Percentiles rank a stretch among this genome's conserved stretches.
These are phyloP conservation scores for Protomyces gravidus DNA, from an alignment of 1,139 yeast genomes.

Conservation along the genomic window DNA sequence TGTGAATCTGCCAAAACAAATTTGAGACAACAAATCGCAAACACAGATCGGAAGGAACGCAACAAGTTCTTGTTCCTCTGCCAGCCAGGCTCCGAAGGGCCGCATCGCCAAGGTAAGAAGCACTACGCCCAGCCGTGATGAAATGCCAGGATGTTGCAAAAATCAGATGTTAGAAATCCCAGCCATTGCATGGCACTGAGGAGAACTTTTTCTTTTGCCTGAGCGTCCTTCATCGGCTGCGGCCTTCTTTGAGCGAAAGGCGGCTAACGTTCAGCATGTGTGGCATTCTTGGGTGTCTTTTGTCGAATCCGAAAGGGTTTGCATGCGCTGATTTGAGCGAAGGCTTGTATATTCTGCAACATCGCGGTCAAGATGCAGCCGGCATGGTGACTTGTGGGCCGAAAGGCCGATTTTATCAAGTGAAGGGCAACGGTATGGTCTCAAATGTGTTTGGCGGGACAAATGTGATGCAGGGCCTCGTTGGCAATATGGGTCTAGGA, in stretches of 20 bases:
- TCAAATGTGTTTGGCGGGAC: conserved; percentile 88
- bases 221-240: not conserved
- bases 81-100: too few relatives aligned
- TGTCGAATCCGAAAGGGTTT: conserved; percentile 65
- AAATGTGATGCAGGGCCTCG: conserved; percentile 63
- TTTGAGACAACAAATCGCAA: too few relatives aligned
- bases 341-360: conserved; percentile 90
- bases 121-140: not conserved
- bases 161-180: conserved; percentile 29
- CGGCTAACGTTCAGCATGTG: conserved; percentile 56
- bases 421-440: conserved; percentile 99
- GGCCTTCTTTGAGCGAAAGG: not conserved
- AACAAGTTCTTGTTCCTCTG: too few relatives aligned
- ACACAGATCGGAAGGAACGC: too few relatives aligned
- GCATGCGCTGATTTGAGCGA: conserved; percentile 90
- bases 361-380: conserved; percentile 99
- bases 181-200: conserved; percentile 23
- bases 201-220: not conserved
- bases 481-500: conserved; percentile 93
- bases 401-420: conserved; percentile 89
- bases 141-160: conserved; percentile 1
- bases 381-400: conserved; percentile 96
- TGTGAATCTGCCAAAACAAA: too few relatives aligned
- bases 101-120: not conserved
- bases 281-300: conserved; percentile 85